phyloP scores from a whole-genome alignment of 176 grass and related monocot species.

The Luzula sylvatica region DNA sequence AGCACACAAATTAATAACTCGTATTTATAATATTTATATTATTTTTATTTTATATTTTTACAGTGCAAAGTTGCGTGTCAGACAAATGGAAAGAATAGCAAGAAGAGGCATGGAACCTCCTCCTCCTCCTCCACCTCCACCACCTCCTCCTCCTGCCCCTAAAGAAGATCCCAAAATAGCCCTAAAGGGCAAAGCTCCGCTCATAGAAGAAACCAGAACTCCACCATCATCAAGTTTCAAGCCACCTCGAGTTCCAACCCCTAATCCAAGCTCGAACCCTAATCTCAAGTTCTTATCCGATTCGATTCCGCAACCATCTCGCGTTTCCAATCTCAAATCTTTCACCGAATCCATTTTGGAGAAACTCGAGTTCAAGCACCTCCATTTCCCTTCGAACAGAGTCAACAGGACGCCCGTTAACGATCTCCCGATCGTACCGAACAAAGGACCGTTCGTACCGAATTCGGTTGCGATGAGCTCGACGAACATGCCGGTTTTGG shows the following conservation, averaged over 20 bases:
- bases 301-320: background rate
- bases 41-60: slow-evolving; percentile 34
- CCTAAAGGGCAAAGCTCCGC: background rate
- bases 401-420: slow-evolving; percentile 7
- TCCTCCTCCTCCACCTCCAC: slow-evolving; percentile 5
- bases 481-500: slow-evolving; percentile 49
- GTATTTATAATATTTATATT: background rate
- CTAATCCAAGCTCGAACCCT: background rate
- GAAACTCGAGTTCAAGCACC: background rate
- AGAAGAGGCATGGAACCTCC: slow-evolving; percentile 28
- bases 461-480: slow-evolving; percentile 40
- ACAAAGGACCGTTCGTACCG: slow-evolving; percentile 24
- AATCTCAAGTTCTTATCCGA: background rate
- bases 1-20: slow-evolving; percentile 18
- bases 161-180: background rate
- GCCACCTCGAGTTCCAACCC: too few species aligned
- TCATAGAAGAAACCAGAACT: background rate
- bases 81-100: slow-evolving; percentile 89
- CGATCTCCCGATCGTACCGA: slow-evolving; percentile 13
- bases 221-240: background rate
- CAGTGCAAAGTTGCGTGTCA: slow-evolving; percentile 80
- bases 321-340: background rate
- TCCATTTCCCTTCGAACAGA: slow-evolving; percentile 8
- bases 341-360: slow-evolving; percentile 2
- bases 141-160: background rate